phyloP scores from a whole-genome alignment of 1,284 basidiomycete genomes.

The Takashimella tepidaria region DNA sequence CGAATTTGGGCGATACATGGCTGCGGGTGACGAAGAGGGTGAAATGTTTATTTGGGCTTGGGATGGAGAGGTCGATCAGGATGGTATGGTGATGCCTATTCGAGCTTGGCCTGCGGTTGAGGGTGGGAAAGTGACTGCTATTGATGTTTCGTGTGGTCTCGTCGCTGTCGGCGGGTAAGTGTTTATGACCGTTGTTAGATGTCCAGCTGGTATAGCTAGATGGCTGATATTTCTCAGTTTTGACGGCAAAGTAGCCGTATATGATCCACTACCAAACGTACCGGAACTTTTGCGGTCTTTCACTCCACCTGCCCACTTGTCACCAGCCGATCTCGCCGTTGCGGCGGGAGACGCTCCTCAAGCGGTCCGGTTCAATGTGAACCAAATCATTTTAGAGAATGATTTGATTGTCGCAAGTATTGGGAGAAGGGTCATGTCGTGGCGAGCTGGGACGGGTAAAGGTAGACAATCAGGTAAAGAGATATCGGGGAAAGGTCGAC shows the following conservation, averaged over 20 bases:
- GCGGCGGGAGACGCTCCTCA: constrained; percentile 28
- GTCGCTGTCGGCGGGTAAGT: constrained; percentile 38
- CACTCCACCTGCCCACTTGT: constrained; percentile 28
- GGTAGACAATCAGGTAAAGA: constrained; percentile 31
- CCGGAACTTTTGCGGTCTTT: constrained; percentile 35
- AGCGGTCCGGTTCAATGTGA: constrained; percentile 34
- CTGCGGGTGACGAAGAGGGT: constrained; percentile 36
- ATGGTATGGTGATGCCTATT: constrained; percentile 17
- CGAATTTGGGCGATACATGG: constrained; percentile 30
- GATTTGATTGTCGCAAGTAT: constrained; percentile 42
- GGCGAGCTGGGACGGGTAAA: constrained; percentile 42
- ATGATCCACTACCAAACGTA: constrained; percentile 33
- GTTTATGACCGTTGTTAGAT: neutral
- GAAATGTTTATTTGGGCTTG: constrained; percentile 38
- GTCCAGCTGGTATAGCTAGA: no score
- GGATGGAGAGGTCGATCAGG: constrained; percentile 13
- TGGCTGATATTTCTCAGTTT: no score
- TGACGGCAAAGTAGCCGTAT: constrained; percentile 40
- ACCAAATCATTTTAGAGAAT: constrained; percentile 43
- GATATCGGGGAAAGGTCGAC: constrained; percentile 16
- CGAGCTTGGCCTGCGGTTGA: constrained; percentile 29
- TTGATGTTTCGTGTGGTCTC: constrained; percentile 36
- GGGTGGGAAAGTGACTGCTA: constrained; percentile 35
- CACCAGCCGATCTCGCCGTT: constrained; percentile 29
- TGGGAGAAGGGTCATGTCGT: constrained; percentile 39